A percentile compares a stretch with the other conserved stretches of the same genome.
Evolutionary conservation across 495 filamentous ascomycete species (phyloP).

Genomic region (Aspergillus saccharolyticus): DNA sequence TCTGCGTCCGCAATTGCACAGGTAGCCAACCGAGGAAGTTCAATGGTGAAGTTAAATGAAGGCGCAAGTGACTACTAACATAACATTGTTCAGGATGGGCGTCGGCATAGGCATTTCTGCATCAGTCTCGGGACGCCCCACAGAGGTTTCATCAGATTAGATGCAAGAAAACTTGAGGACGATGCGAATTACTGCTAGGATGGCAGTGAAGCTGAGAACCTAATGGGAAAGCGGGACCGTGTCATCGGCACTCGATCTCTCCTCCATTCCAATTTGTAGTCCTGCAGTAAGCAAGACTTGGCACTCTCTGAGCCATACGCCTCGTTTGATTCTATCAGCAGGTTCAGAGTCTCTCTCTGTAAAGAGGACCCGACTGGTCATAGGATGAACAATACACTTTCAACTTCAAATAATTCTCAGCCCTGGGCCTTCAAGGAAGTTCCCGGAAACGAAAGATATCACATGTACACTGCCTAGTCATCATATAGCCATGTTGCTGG

Average conservation of each 20-base stretch:
- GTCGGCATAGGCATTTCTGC: background rate
- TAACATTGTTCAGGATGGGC: background rate
- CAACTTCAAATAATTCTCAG: conserved; percentile 14
- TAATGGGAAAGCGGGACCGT: conserved; percentile 27
- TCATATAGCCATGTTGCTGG: too few relatives aligned
- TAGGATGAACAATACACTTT: conserved; percentile 11
- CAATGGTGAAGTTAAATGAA: background rate
- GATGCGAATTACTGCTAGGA: conserved; percentile 18
- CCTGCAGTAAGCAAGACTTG: conserved; percentile 15
- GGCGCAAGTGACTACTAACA: background rate
- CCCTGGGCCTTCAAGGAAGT: background rate
- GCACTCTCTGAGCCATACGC: conserved; percentile 11
- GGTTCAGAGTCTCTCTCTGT: conserved; percentile 16
- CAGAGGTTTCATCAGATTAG: background rate
- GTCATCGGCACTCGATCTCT: conserved; percentile 12
- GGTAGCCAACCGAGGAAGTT: background rate
- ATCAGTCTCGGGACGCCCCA: background rate
- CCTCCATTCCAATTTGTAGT: conserved; percentile 7
- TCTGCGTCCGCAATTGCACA: background rate
- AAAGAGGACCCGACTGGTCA: conserved; percentile 16
- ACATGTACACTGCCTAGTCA: too few relatives aligned
- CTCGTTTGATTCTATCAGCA: conserved; percentile 9
- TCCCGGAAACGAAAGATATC: background rate
- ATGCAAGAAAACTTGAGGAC: conserved; percentile 4
- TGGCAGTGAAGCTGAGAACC: conserved; percentile 28